Conservation (phyloP, 1,284 basidiomycete species). For the Microbotryomycetes sp. region DNA sequence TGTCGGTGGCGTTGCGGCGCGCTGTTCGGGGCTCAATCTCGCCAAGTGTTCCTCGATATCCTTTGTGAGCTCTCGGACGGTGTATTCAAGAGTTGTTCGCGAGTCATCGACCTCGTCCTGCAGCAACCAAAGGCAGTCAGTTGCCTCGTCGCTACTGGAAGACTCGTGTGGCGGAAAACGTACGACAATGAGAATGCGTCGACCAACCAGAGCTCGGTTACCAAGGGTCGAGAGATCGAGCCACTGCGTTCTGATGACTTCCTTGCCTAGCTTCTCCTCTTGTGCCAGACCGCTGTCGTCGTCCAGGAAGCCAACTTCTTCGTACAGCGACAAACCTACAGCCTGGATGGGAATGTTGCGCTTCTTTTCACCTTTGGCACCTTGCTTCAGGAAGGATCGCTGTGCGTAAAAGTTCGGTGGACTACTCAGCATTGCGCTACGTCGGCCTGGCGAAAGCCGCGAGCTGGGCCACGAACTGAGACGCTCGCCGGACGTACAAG, state of each 20-base stretch:
- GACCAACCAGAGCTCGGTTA: conserved; percentile 58
- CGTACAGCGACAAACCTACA: conserved; percentile 86
- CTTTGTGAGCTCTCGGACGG: conserved; percentile 72
- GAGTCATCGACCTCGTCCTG: conserved; percentile 93
- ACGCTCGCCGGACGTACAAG: conserved; percentile 1
- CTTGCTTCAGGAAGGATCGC: conserved; percentile 71
- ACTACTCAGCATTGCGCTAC: conserved; percentile 20
- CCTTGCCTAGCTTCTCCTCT: conserved; percentile 64
- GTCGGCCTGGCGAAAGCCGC: conserved; percentile 51
- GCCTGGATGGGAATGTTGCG: conserved; percentile 80
- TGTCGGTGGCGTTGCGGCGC: conserved; percentile 45
- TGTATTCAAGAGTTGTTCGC: conserved; percentile 63
- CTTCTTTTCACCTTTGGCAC: conserved; percentile 53
- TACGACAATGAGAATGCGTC: conserved; percentile 73
- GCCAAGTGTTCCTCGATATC: conserved; percentile 71
- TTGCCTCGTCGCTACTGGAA: neutral
- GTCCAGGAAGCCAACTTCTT: conserved; percentile 42
- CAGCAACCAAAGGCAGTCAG: neutral
- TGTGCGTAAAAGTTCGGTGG: conserved; percentile 43
- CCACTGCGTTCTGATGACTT: conserved; percentile 89
- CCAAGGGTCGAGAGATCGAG: conserved; percentile 56
- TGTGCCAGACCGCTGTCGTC: conserved; percentile 7
- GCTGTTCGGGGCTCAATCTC: conserved; percentile 55
- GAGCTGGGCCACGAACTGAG: conserved; percentile 43
- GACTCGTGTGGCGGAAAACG: conserved; percentile 39